Conservation (phyloP, 73 alveolate species). For the Paramecium sexaurelia region DNA sequence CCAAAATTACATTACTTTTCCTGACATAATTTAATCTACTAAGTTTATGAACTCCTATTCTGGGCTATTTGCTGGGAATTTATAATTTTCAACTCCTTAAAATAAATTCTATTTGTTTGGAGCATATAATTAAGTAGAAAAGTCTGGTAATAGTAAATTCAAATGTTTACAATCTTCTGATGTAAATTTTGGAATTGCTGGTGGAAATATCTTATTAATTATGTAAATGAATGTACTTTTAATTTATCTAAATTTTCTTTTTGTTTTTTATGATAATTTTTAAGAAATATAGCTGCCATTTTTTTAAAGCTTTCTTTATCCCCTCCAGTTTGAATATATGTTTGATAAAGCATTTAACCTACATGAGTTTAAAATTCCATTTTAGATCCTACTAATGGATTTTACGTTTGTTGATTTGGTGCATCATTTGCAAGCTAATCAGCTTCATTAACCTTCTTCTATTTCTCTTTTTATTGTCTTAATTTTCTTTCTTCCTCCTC, state of each 20-base stretch:
- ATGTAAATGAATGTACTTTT: neutral
- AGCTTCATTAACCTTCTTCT: neutral
- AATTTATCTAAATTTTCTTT: conserved; percentile 60
- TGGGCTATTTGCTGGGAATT: conserved; percentile 59
- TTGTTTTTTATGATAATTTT: conserved; percentile 47
- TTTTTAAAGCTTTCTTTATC: conserved; percentile 56
- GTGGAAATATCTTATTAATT: neutral
- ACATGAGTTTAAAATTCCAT: conserved; percentile 61
- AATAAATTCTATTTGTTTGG: conserved; percentile 53
- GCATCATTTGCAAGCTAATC: conserved; percentile 27
- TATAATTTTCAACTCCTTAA: conserved; percentile 45
- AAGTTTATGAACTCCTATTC: conserved; percentile 53
- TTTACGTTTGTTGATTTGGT: neutral
- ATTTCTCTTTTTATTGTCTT: neutral
- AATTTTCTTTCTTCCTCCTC: conserved; percentile 57
- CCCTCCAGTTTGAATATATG: conserved; percentile 26
- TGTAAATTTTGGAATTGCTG: conserved; percentile 54
- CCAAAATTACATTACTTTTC: conserved; percentile 58
- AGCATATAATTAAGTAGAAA: conserved; percentile 43
- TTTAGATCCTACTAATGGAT: conserved; percentile 16
- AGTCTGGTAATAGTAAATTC: conserved; percentile 39
- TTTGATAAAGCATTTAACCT: conserved; percentile 51
- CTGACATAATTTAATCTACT: conserved; percentile 46
- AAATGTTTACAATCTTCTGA: conserved; percentile 53
- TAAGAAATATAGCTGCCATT: conserved; percentile 54